These are phyloP conservation scores for Exserohilum rostratum DNA, from an alignment of 2,329 filamentous ascomycete genomes.

Conservation along the genomic window DNA sequence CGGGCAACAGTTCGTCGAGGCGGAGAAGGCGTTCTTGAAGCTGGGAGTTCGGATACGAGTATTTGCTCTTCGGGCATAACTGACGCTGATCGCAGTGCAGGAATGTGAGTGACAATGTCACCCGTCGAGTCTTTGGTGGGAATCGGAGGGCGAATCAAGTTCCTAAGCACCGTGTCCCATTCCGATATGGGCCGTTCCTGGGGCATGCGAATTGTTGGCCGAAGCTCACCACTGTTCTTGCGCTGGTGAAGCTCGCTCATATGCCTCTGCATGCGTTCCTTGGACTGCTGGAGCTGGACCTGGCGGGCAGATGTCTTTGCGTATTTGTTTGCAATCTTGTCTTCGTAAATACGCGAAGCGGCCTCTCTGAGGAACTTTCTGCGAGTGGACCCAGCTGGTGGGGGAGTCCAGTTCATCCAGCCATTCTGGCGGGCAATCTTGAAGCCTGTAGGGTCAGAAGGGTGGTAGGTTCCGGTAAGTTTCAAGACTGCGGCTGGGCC, in stretches of 20 bases:
- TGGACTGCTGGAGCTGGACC: constrained; percentile 48
- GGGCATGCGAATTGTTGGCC: constrained; percentile 46
- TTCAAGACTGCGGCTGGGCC: constrained; percentile 63
- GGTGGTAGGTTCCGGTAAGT: constrained; percentile 52
- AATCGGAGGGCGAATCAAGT: constrained; percentile 34
- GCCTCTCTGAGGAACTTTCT: constrained; percentile 66
- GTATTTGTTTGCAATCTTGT: constrained; percentile 51
- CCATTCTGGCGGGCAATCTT: constrained; percentile 59
- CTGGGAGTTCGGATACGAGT: constrained; percentile 28
- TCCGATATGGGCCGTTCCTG: constrained; percentile 51
- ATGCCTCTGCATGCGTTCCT: constrained; percentile 51
- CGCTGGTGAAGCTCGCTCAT: constrained; percentile 51
- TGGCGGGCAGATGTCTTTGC: constrained; percentile 44
- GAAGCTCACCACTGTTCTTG: constrained; percentile 44
- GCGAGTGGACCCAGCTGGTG: constrained; percentile 54
- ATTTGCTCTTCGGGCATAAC: constrained; percentile 20
- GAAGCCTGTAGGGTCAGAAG: constrained; percentile 55
- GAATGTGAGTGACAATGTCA: constrained; percentile 41
- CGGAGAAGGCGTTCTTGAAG: constrained; percentile 19
- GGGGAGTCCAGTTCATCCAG: constrained; percentile 63
- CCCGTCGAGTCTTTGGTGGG: constrained; percentile 17
- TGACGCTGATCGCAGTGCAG: constrained; percentile 28
- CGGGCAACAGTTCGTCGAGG: constrained; percentile 33
- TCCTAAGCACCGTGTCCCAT: constrained; percentile 45
- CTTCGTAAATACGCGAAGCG: constrained; percentile 64